Percentiles rank a stretch among this genome's conserved stretches.
phyloP scores from a whole-genome alignment of 495 filamentous ascomycete genomes.

The Saxispiralis lemnorum region DNA sequence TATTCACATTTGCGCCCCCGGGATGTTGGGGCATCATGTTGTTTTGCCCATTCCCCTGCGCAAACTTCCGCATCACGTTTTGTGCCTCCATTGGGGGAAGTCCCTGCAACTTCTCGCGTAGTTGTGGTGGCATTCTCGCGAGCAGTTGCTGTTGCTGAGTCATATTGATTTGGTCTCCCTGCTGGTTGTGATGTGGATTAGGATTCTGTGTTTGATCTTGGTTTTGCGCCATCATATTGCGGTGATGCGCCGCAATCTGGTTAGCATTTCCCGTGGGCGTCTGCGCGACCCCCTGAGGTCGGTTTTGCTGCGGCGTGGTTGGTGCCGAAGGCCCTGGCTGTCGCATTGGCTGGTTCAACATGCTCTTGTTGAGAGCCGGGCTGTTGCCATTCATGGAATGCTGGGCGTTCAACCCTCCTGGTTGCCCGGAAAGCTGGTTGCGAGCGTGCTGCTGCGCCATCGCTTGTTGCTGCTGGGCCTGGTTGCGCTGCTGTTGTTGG shows the following conservation, averaged over 20 bases:
- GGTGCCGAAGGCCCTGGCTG: conserved; percentile 16
- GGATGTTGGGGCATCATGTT: not conserved
- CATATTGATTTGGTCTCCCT: not conserved
- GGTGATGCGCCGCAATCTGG: conserved; percentile 11
- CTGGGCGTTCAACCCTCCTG: conserved; percentile 26
- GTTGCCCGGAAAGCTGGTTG: conserved; percentile 30
- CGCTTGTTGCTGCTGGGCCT: conserved; percentile 20
- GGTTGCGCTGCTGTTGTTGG: conserved; percentile 27
- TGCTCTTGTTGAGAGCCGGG: conserved; percentile 28
- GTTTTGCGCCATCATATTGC: conserved; percentile 4
- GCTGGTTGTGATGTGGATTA: conserved; percentile 6
- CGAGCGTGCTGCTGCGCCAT: conserved; percentile 28
- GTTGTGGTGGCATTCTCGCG: not conserved
- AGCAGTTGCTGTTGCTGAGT: conserved; percentile 1
- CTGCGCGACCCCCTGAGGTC: conserved; percentile 4
- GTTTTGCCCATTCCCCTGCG: not conserved
- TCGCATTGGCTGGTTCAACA: conserved; percentile 43
- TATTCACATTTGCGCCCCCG: not conserved
- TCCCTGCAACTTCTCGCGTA: not conserved
- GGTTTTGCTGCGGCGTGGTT: conserved; percentile 10
- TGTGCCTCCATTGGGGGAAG: not conserved
- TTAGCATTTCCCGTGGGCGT: conserved; percentile 6
- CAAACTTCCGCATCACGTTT: not conserved
- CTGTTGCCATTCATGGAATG: conserved; percentile 30
- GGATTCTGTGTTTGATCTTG: too few species aligned